A percentile compares a stretch with the other conserved stretches of the same genome.
These are phyloP conservation scores for Zymoseptoria ardabiliae DNA, from an alignment of 2,329 filamentous ascomycete species.

Conservation along the genomic window DNA sequence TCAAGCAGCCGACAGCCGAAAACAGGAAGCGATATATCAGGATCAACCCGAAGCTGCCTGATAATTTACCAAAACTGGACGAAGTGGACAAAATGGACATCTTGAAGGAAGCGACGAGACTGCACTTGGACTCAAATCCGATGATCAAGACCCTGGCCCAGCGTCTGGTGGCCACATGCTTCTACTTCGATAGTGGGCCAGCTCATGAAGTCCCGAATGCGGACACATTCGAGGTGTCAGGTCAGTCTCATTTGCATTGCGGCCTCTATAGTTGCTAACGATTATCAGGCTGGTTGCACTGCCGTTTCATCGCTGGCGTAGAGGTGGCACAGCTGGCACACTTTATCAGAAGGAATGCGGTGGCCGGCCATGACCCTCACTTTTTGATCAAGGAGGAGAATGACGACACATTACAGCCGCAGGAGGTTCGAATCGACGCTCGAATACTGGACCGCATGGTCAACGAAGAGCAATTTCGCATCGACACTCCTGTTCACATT, in stretches of 20 bases:
- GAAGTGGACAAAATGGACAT: slow-evolving; percentile 4
- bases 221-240: no score
- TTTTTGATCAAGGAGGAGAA: slow-evolving; percentile 9
- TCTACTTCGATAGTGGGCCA: slow-evolving; percentile 16
- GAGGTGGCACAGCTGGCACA: slow-evolving; percentile 9
- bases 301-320: slow-evolving; percentile 8
- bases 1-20: background rate
- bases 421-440: background rate
- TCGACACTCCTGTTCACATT: background rate
- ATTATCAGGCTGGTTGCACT: slow-evolving; percentile 11
- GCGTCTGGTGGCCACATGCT: slow-evolving; percentile 15
- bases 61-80: slow-evolving; percentile 5
- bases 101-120: slow-evolving; percentile 4
- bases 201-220: no score
- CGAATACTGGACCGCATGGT: background rate
- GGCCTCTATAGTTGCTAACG: no score
- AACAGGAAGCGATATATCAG: slow-evolving; percentile 3
- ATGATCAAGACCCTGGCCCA: slow-evolving; percentile 10
- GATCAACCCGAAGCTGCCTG: slow-evolving; percentile 4
- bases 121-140: slow-evolving; percentile 10
- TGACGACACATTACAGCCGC: slow-evolving; percentile 2
- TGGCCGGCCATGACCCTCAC: background rate
- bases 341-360: slow-evolving; percentile 4
- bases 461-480: background rate
- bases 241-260: no score